A percentile compares a stretch with the other conserved stretches of the same genome.
Conservation (phyloP, 495 filamentous ascomycete species). For the Trichoderma gamsii region DNA sequence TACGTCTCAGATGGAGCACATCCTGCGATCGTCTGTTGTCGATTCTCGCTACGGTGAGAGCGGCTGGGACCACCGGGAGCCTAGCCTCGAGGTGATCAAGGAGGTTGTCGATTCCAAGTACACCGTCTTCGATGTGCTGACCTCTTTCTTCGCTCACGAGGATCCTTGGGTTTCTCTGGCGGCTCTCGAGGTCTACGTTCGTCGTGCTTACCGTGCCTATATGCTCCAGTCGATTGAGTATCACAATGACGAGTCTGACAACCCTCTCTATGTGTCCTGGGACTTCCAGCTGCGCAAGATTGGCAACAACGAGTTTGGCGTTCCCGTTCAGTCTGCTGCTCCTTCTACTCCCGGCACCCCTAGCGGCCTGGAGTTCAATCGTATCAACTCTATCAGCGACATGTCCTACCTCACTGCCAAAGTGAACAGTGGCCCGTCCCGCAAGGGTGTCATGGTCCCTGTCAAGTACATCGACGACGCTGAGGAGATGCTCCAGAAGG, state of each 20-base stretch:
- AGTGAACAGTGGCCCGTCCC: conserved; percentile 63
- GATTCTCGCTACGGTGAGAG: conserved; percentile 96
- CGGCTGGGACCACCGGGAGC: conserved; percentile 93
- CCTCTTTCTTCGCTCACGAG: conserved; percentile 86
- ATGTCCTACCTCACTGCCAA: conserved; percentile 77
- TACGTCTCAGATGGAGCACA: conserved; percentile 95
- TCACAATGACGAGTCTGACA: conserved; percentile 64
- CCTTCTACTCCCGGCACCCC: conserved; percentile 87
- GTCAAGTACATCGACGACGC: conserved; percentile 89
- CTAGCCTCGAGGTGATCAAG: conserved; percentile 77
- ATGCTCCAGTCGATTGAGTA: conserved; percentile 83
- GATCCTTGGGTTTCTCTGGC: conserved; percentile 94
- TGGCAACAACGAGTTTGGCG: conserved; percentile 79
- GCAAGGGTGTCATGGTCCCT: conserved; percentile 91
- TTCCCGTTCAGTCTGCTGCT: conserved; percentile 64
- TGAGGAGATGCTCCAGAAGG: conserved; percentile 75
- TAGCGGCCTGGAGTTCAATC: conserved; percentile 42
- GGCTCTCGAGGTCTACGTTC: conserved; percentile 91
- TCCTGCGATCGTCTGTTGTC: conserved; percentile 92
- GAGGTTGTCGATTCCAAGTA: conserved; percentile 98
- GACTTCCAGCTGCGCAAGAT: conserved; percentile 92
- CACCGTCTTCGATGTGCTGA: conserved; percentile 93
- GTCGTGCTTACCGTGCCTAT: conserved; percentile 94
- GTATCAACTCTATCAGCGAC: conserved; percentile 90
- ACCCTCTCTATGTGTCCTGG: conserved; percentile 82